Evolutionary conservation across 768 basidiomycete species (phyloP).

Genomic region (Russula abietina): DNA sequence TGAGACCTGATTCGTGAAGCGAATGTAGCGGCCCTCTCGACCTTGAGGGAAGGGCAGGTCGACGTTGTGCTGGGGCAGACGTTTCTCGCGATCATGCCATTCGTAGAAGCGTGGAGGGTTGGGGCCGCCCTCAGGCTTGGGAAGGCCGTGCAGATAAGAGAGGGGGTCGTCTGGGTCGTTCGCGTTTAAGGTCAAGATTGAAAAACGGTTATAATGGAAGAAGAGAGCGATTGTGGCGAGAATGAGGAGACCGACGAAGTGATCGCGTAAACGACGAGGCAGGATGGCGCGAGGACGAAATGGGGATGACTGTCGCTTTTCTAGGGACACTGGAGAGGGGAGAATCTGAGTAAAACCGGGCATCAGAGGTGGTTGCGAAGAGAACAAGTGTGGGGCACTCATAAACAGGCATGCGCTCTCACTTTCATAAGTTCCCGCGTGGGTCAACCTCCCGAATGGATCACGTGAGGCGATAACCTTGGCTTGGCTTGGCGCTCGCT

Average conservation of each 20-base stretch:
- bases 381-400: neutral
- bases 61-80: conserved; percentile 17
- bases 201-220: neutral
- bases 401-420: neutral
- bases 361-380: neutral
- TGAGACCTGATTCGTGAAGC: conserved; percentile 16
- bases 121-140: neutral
- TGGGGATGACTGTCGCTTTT: neutral
- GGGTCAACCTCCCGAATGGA: too few relatives aligned
- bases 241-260: neutral
- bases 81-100: conserved; percentile 12
- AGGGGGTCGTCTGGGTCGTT: neutral
- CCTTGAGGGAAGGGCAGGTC: conserved; percentile 20
- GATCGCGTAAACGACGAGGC: neutral
- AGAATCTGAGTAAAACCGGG: neutral
- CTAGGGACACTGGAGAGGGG: neutral
- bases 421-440: neutral
- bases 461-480: too few relatives aligned
- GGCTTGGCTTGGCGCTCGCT: too few relatives aligned
- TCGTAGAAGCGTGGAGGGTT: conserved; percentile 11
- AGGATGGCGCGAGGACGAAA: neutral
- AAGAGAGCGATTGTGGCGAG: neutral
- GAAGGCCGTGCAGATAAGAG: neutral
- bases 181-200: neutral
- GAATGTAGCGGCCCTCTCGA: conserved; percentile 18